Evolutionary conservation across 768 basidiomycete species (phyloP), one percentile per base, ranked within the genome.

Genomic region (Chalciporus chontae): DNA sequence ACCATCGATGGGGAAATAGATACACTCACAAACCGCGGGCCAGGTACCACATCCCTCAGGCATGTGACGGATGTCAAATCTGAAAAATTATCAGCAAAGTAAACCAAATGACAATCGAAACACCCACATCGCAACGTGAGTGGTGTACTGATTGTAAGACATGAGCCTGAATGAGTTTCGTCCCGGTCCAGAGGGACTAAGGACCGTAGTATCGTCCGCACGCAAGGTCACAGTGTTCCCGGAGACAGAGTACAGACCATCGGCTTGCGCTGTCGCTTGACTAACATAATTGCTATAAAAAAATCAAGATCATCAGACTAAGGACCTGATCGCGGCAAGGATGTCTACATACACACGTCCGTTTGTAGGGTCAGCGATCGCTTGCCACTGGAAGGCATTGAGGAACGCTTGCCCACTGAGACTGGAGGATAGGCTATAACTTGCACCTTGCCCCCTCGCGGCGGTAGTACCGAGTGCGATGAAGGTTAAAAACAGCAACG

Each of bases 181-280:
- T 32, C 72, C 73, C 0, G 69, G 59, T 6, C 61, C 69, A 5
- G 43, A 45, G 8, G 70, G 4, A 8, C 32, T 55, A 8, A 75
- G 61, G 6, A 55, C 51, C 10, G 73, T 71, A 14, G 53, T 62
- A 37, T 62, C 24, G 36, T 73, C 72, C 4, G 69, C 65, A 1
- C 67, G 59, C 18, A 73, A 48, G 13, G 57, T 65, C 13, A 72
- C 60, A 4, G 56, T 52, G 53, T 78, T 70, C 14, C 72, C 74
- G 14, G 72, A 73, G 3, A 82, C 71, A 51, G 70, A 84, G 3
- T 82, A 84, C 43, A 89, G 61, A 56, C 86, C 84, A 43, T 75
- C 62, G 11, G 69, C 65, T 21, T 70, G 51, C 0, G 86, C 85
- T 0, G 79, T 81, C 2, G 64, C 61, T 47, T 75, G 65, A 52